A percentile compares a stretch with the other conserved stretches of the same genome.
These are phyloP conservation scores for Sphagnum tenellum DNA, from an alignment of 225 moss, liverwort and hornwort genomes.

Conservation along the genomic window DNA sequence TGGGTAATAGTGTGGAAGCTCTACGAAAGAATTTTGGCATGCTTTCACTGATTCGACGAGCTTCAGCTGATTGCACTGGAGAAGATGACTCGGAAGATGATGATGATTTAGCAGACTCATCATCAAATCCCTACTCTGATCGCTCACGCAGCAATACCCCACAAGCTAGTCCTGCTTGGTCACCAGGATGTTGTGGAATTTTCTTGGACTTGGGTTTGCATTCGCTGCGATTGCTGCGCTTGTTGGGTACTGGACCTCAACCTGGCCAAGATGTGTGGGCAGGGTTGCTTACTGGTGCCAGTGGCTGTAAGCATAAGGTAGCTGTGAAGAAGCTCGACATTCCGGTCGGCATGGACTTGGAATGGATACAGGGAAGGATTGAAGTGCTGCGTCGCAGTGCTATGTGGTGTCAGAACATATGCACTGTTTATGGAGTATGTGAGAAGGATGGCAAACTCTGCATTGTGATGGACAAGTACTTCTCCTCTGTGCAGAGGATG, in stretches of 20 bases:
- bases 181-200: conserved; percentile 27
- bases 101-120: conserved; percentile 26
- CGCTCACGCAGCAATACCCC: conserved; percentile 39
- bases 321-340: conserved; percentile 39
- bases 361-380: conserved; percentile 38
- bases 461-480: conserved; percentile 42
- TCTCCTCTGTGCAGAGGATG: conserved; percentile 34
- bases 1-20: conserved; percentile 46
- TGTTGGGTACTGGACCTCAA: conserved; percentile 20
- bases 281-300: conserved; percentile 26
- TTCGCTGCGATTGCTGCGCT: conserved; percentile 23
- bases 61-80: conserved; percentile 32
- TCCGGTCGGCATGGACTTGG: conserved; percentile 31
- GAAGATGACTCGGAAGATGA: conserved; percentile 43
- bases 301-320: conserved; percentile 42
- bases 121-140: conserved; percentile 39
- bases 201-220: conserved; percentile 37
- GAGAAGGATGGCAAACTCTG: conserved; percentile 36
- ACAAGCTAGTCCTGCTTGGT: conserved; percentile 40
- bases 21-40: conserved; percentile 42
- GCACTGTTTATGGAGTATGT: conserved; percentile 38
- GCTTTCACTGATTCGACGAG: conserved; percentile 32
- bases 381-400: conserved; percentile 31
- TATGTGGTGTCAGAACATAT: conserved; percentile 50
- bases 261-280: conserved; percentile 40